A percentile compares a stretch with the other conserved stretches of the same genome.
Evolutionary conservation across 805 yeast genomes (phyloP).

Genomic region (Cyberlindnera mycetangii): DNA sequence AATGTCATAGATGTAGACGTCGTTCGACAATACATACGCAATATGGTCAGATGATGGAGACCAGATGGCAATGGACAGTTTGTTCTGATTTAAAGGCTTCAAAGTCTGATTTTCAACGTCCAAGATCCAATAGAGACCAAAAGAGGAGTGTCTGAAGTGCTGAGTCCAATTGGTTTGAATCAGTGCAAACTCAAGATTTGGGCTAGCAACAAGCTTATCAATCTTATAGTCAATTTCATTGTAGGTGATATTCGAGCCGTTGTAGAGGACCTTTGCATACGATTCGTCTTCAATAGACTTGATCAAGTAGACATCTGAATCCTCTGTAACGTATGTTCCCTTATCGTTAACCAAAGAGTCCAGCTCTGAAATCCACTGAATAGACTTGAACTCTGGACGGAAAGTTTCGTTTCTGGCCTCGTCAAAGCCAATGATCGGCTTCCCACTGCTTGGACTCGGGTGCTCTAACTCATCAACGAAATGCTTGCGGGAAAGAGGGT

Average conservation of each 20-base stretch:
- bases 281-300: constrained; percentile 45
- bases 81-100: constrained; percentile 28
- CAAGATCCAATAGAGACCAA: constrained; percentile 42
- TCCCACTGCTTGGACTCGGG: not conserved
- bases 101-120: constrained; percentile 30
- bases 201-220: constrained; percentile 59
- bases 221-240: constrained; percentile 42
- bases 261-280: constrained; percentile 45
- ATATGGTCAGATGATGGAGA: constrained; percentile 67
- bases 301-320: constrained; percentile 48
- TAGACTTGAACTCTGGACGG: constrained; percentile 45
- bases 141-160: constrained; percentile 54
- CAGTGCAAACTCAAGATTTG: constrained; percentile 57
- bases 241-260: constrained; percentile 44
- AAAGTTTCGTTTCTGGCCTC: constrained; percentile 56
- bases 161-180: constrained; percentile 59
- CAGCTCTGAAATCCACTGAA: constrained; percentile 68
- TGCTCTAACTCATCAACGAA: not conserved
- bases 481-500: constrained; percentile 7
- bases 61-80: constrained; percentile 56
- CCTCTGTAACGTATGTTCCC: constrained; percentile 62
- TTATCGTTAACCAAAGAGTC: constrained; percentile 49
- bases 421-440: constrained; percentile 31
- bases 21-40: constrained; percentile 66
- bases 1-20: constrained; percentile 56